Evolutionary conservation across 2,329 filamentous ascomycete genomes (phyloP).

Genomic region (Knoxdaviesia capensis): DNA sequence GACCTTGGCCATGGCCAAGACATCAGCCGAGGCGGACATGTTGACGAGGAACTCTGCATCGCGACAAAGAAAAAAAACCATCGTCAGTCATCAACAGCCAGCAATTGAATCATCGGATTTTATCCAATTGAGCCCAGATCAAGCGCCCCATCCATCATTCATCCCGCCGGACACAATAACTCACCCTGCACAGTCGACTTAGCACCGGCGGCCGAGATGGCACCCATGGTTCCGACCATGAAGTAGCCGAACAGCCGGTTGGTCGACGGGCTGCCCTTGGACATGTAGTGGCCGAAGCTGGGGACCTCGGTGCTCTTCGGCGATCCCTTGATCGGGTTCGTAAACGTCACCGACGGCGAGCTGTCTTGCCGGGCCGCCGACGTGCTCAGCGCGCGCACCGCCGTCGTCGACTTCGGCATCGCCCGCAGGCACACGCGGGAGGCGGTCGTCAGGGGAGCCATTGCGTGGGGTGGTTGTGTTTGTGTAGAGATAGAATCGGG

Average conservation of each 20-base stretch:
- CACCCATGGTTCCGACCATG: conserved; percentile 91
- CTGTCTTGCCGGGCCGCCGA: conserved; percentile 26
- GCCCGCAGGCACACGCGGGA: conserved; percentile 50
- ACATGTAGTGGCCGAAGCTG: conserved; percentile 75
- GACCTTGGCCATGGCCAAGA: conserved; percentile 98
- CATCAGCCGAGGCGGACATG: conserved; percentile 98
- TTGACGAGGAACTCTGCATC: conserved; percentile 89
- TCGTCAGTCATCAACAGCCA: background rate
- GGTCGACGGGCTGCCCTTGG: conserved; percentile 41
- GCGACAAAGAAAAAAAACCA: background rate
- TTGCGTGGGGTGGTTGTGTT: conserved; percentile 16
- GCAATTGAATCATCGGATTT: background rate
- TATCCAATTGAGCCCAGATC: conserved; percentile 5
- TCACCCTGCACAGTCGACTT: conserved; percentile 97
- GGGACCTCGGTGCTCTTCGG: conserved; percentile 51
- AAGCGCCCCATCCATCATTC: conserved; percentile 3
- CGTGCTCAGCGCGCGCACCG: conserved; percentile 35
- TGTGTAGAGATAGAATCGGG: background rate
- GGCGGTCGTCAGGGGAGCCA: conserved; percentile 50
- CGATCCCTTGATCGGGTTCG: conserved; percentile 44
- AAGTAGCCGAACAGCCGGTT: conserved; percentile 95
- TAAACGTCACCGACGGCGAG: conserved; percentile 25
- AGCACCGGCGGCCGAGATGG: conserved; percentile 77
- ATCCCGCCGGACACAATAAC: conserved; percentile 13
- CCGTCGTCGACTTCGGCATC: conserved; percentile 19